phyloP scores from a whole-genome alignment of 78 protist genomes.

The Monocercomonoides exilis region DNA sequence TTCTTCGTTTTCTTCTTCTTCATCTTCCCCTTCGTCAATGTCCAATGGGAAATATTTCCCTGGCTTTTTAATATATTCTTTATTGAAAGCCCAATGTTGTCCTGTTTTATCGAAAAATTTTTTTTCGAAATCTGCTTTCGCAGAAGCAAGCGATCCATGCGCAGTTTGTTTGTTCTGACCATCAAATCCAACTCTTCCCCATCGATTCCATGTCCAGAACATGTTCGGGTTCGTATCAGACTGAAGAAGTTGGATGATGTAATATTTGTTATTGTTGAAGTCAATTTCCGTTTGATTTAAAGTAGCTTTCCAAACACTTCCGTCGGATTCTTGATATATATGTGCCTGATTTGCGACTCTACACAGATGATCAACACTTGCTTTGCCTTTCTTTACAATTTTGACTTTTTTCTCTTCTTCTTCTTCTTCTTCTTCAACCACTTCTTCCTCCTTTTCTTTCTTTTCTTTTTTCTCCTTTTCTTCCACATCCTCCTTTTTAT shows the following conservation, averaged over 20 bases:
- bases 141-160: not conserved
- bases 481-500: too few relatives aligned
- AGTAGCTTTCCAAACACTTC: not conserved
- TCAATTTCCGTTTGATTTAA: conserved; percentile 39
- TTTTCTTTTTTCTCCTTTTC: too few relatives aligned
- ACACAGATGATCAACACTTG: not conserved
- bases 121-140: conserved; percentile 18
- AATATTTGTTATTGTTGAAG: conserved; percentile 43
- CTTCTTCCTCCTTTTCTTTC: too few relatives aligned
- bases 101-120: conserved; percentile 32
- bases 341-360: not conserved
- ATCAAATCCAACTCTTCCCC: conserved; percentile 37
- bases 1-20: conserved; percentile 3
- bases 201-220: conserved; percentile 29
- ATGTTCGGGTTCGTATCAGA: not conserved
- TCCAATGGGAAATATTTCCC: conserved; percentile 25
- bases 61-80: not conserved
- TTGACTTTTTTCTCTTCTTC: not conserved
- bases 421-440: too few relatives aligned
- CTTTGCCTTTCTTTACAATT: not conserved
- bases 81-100: conserved; percentile 35
- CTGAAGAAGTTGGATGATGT: conserved; percentile 33
- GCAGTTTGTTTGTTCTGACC: conserved; percentile 21
- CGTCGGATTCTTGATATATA: conserved; percentile 4
- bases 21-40: conserved; percentile 29